Evolutionary conservation across 2,329 filamentous ascomycete genomes (phyloP).

Genomic region (Aspergillus ochraceus): DNA sequence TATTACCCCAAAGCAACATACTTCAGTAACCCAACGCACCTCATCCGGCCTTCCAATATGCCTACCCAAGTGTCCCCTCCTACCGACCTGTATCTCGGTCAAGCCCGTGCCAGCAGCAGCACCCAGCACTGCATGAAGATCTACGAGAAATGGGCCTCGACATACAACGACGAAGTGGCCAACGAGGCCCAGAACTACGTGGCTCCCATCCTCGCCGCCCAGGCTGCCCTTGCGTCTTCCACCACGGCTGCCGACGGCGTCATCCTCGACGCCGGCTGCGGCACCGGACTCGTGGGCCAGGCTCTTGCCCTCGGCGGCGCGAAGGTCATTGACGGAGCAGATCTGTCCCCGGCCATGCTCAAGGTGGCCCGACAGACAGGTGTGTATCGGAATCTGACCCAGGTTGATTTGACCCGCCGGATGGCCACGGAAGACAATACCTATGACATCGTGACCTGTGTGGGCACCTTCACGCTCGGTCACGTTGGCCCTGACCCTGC

Average conservation of each 20-base stretch:
- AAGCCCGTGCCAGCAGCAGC: slow-evolving; percentile 38
- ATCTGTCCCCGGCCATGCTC: slow-evolving; percentile 56
- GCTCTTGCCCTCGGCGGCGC: slow-evolving; percentile 48
- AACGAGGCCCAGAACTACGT: slow-evolving; percentile 41
- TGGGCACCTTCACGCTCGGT: slow-evolving; percentile 57
- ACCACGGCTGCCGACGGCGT: slow-evolving; percentile 20
- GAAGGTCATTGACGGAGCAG: slow-evolving; percentile 53
- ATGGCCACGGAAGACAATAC: slow-evolving; percentile 41
- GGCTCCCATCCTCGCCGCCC: slow-evolving; percentile 41
- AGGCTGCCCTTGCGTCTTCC: slow-evolving; percentile 28
- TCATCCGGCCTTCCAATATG: slow-evolving; percentile 1
- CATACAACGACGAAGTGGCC: slow-evolving; percentile 45
- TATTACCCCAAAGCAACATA: too few species aligned
- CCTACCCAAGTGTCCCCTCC: slow-evolving; percentile 11
- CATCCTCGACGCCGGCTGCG: slow-evolving; percentile 58
- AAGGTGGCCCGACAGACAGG: slow-evolving; percentile 51
- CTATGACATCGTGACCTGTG: slow-evolving; percentile 55
- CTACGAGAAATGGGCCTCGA: slow-evolving; percentile 50
- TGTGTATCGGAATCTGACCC: slow-evolving; percentile 48
- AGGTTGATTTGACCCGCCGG: slow-evolving; percentile 49
- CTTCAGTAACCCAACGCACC: too few species aligned
- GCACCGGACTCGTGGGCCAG: slow-evolving; percentile 55
- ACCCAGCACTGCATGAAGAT: slow-evolving; percentile 40
- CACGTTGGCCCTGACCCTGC: slow-evolving; percentile 54
- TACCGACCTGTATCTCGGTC: slow-evolving; percentile 28